Evolutionary conservation across 495 filamentous ascomycete genomes (phyloP).

Genomic region (Penicillium cosmopolitanum): DNA sequence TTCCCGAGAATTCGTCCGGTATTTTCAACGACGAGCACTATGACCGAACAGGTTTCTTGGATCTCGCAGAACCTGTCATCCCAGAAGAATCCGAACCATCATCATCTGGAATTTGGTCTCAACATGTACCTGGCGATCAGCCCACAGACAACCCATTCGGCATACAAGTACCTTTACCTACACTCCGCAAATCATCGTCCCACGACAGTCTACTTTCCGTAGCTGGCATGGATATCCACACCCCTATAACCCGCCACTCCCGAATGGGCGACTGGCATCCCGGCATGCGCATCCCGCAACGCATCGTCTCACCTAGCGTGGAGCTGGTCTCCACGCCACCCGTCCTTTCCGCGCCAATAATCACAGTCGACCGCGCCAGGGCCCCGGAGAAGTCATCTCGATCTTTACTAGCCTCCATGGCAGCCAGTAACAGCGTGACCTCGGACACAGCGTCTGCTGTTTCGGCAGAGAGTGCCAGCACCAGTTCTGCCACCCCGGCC

Average conservation of each 20-base stretch:
- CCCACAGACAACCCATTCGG: constrained; percentile 18
- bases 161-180: constrained; percentile 23
- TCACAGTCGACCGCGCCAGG: constrained; percentile 42
- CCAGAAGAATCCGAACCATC: constrained; percentile 48
- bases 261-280: constrained; percentile 41
- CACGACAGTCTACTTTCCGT: constrained; percentile 58
- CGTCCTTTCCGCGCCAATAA: constrained; percentile 47
- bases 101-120: constrained; percentile 15
- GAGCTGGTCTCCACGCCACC: constrained; percentile 45
- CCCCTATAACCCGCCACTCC: constrained; percentile 37
- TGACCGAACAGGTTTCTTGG: constrained; percentile 15
- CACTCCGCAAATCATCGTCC: constrained; percentile 45
- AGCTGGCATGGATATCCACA: constrained; percentile 56
- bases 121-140: constrained; percentile 2
- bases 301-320: constrained; percentile 39
- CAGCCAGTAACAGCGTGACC: constrained; percentile 26
- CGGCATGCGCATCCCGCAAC: constrained; percentile 37
- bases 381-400: constrained; percentile 35
- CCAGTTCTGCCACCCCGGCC: constrained; percentile 25
- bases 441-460: constrained; percentile 25
- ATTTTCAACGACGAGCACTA: constrained; percentile 32
- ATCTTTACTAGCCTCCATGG: constrained; percentile 45
- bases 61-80: constrained; percentile 39
- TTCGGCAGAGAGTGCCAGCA: constrained; percentile 33
- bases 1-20: constrained; percentile 12